Evolutionary conservation across 345 rosid genomes (phyloP).

Genomic region (Populus deltoides): DNA sequence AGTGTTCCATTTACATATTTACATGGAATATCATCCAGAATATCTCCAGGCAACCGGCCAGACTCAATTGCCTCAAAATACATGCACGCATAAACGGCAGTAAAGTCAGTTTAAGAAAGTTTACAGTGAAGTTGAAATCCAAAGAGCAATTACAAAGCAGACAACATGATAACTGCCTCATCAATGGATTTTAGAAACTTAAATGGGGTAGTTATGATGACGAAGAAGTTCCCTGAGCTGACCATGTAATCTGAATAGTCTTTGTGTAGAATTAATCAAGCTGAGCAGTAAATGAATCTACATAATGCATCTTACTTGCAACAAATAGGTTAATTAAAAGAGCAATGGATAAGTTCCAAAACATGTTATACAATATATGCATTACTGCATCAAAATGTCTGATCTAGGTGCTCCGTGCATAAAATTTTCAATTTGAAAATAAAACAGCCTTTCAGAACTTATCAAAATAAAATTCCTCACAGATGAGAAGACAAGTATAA

Average conservation of each 20-base stretch:
- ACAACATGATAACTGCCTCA: not conserved
- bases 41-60: constrained; percentile 82
- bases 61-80: constrained; percentile 77
- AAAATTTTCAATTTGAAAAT: constrained; percentile 5
- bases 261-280: not conserved
- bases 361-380: not conserved
- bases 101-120: constrained; percentile 1
- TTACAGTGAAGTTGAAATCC: not conserved
- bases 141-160: not conserved
- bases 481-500: constrained; percentile 7
- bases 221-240: not conserved
- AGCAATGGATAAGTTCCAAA: not conserved
- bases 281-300: not conserved
- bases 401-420: not conserved
- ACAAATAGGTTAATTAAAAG: not conserved
- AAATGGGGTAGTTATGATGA: not conserved
- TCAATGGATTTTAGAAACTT: not conserved
- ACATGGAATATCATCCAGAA: constrained; percentile 72
- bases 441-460: not conserved
- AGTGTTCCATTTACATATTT: constrained; percentile 71
- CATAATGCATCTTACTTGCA: not conserved
- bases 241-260: not conserved
- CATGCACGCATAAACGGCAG: not conserved
- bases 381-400: not conserved
- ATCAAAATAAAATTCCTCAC: not conserved